Evolutionary conservation across 2,329 filamentous ascomycete genomes (phyloP), one percentile per base, ranked within the genome.

Genomic region (Cyphellophora attinorum): DNA sequence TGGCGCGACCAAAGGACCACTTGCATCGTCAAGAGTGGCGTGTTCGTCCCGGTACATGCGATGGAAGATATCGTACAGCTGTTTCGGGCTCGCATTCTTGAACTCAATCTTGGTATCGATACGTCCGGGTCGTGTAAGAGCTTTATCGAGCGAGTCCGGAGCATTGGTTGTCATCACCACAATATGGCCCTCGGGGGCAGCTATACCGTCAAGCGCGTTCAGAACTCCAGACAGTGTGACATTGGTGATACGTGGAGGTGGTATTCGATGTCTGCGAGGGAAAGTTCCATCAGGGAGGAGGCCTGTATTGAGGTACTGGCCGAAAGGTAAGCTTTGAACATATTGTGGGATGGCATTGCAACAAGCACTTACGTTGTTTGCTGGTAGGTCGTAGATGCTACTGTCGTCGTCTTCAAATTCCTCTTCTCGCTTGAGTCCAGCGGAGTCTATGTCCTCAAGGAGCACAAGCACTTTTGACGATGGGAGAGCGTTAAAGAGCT

Each of bases 141-240:
- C 82, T 28, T 76, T 68, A 50, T 86, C 81, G 0, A 89, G 70
- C 11, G 72, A 67, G 47, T 88, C 78, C 3, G 78, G 77, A 39
- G 76, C 71, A 56, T 89, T 89, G 19, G 81, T 85, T 0, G 82
- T 86, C 79, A 88, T 85, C 59, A 89, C 77, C n/a, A 89, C 69
- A 10, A 89, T 72, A 27, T 81, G 72, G 21, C 82, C 83, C 58
- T 89, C 82, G 49, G 83, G 80, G 3, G 77, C 81, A 1, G 81
- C 81, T 1, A 86, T 81, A 34, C 85, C 82, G 50, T 93, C 84
- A 28, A 91, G 84, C 38, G 80, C 79, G 55, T 93, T 91, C 33
- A 93, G 70, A 1, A 91, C 68, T 1, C 82, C 83, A 0, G 81
- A 83, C 2, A 91, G 67, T 1, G 81, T 82, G 44, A 86, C 82